Percentiles rank a stretch among this genome's conserved stretches.
Conservation (phyloP, 768 basidiomycete species). For the Russula compacta region DNA sequence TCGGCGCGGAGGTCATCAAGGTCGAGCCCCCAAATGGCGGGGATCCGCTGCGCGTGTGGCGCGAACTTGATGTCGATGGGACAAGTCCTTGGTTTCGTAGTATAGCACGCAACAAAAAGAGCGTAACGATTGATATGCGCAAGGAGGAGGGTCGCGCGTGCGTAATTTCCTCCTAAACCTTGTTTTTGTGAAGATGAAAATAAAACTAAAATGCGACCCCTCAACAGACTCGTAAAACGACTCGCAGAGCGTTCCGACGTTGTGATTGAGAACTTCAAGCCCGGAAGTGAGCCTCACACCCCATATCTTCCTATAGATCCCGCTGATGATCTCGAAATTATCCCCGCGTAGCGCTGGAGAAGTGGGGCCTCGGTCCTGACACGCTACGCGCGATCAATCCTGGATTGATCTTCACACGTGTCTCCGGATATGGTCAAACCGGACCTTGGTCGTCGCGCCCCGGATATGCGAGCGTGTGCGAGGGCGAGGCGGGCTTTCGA, state of each 20-base stretch:
- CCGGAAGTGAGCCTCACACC: conserved; percentile 41
- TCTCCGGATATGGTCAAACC: conserved; percentile 68
- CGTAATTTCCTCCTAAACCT: conserved; percentile 13
- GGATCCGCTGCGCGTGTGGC: conserved; percentile 62
- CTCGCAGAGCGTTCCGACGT: conserved; percentile 60
- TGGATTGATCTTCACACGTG: conserved; percentile 82
- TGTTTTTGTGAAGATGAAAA: background rate
- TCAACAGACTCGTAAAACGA: conserved; percentile 44
- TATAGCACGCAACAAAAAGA: conserved; percentile 66
- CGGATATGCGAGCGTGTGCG: conserved; percentile 67
- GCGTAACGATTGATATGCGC: conserved; percentile 56
- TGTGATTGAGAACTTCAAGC: conserved; percentile 64
- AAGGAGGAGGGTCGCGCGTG: conserved; percentile 47
- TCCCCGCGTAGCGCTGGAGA: conserved; percentile 46
- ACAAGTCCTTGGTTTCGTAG: conserved; percentile 70
- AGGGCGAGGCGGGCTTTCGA: conserved; percentile 66
- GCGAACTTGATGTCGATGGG: conserved; percentile 62
- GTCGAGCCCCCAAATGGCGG: conserved; percentile 55
- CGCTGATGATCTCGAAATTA: background rate
- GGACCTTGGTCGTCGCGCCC: conserved; percentile 65
- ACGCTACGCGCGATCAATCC: conserved; percentile 67
- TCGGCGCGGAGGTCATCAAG: conserved; percentile 60
- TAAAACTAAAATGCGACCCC: background rate
- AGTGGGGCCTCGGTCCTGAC: conserved; percentile 54
- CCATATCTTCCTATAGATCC: background rate